Evolutionary conservation across 2,329 filamentous ascomycete species (phyloP).

Genomic region (Colletotrichum lindemuthianum): DNA sequence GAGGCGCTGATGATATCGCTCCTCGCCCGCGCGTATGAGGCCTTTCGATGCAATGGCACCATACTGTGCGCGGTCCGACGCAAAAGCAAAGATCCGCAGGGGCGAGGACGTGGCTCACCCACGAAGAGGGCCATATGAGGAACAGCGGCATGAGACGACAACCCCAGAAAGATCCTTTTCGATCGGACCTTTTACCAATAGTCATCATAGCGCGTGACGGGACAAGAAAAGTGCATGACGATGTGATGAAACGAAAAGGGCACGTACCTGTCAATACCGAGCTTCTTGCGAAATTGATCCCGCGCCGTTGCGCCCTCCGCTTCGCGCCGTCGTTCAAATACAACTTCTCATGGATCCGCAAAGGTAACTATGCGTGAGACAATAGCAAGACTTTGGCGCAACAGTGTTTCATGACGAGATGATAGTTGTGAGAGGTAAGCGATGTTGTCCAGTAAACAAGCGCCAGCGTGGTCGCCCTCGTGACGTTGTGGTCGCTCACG

Average conservation of each 20-base stretch:
- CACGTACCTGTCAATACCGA: slow-evolving; percentile 10
- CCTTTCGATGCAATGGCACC: slow-evolving; percentile 1
- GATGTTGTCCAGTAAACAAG: not conserved
- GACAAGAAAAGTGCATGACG: not conserved
- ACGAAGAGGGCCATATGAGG: slow-evolving; percentile 38
- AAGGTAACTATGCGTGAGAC: not conserved
- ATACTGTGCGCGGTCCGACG: slow-evolving; percentile 8
- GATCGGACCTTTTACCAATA: slow-evolving; percentile 74
- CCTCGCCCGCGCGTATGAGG: slow-evolving; percentile 3
- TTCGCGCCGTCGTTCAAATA: slow-evolving; percentile 16
- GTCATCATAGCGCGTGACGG: slow-evolving; percentile 58
- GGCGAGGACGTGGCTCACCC: slow-evolving; percentile 26
- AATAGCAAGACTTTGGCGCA: not conserved
- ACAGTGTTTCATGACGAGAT: not conserved
- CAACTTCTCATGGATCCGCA: slow-evolving; percentile 20
- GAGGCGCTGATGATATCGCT: slow-evolving; percentile 45
- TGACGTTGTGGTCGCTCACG: not conserved
- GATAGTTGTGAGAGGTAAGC: not conserved
- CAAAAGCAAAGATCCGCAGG: slow-evolving; percentile 5
- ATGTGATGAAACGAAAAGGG: not conserved
- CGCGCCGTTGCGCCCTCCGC: slow-evolving; percentile 29
- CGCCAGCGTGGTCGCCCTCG: slow-evolving; percentile 5
- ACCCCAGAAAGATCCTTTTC: slow-evolving; percentile 59
- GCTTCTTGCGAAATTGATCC: slow-evolving; percentile 1
- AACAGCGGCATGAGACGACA: slow-evolving; percentile 40